phyloP scores from a whole-genome alignment of 352 stramenopile genomes.

The Phytophthora fragariaefolia region DNA sequence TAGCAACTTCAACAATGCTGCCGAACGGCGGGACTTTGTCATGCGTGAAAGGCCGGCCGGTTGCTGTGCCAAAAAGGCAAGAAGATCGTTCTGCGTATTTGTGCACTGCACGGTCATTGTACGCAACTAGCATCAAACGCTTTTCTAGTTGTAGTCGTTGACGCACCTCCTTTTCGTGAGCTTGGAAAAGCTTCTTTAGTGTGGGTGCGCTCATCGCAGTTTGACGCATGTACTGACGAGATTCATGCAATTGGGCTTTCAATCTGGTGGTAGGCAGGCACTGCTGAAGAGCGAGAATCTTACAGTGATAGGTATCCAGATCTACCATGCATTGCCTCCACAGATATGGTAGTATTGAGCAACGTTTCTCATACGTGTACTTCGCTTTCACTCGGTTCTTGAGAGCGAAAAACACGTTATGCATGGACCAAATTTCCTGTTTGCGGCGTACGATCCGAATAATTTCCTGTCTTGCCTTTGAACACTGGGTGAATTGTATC shows the following conservation, averaged over 20 bases:
- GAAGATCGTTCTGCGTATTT: constrained; percentile 71
- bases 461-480: constrained; percentile 32
- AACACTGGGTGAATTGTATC: constrained; percentile 60
- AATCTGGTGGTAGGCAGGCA: constrained; percentile 41
- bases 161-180: constrained; percentile 65
- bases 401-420: constrained; percentile 50
- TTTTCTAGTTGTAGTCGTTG: constrained; percentile 70
- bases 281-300: constrained; percentile 45
- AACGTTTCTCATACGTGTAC: constrained; percentile 49
- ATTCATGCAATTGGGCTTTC: constrained; percentile 32
- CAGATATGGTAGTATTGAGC: constrained; percentile 38
- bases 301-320: constrained; percentile 58
- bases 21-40: constrained; percentile 70
- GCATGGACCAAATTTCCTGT: constrained; percentile 40
- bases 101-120: constrained; percentile 70
- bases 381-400: constrained; percentile 49
- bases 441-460: constrained; percentile 38
- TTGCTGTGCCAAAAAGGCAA: constrained; percentile 45
- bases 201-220: constrained; percentile 60
- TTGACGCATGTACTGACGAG: constrained; percentile 38
- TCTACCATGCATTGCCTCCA: constrained; percentile 51
- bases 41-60: constrained; percentile 60
- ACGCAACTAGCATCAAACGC: constrained; percentile 76
- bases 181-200: constrained; percentile 76
- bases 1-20: constrained; percentile 66